A percentile compares a stretch with the other conserved stretches of the same genome.
phyloP scores from a whole-genome alignment of 768 basidiomycete genomes.

The Antrodiella citrinella region DNA sequence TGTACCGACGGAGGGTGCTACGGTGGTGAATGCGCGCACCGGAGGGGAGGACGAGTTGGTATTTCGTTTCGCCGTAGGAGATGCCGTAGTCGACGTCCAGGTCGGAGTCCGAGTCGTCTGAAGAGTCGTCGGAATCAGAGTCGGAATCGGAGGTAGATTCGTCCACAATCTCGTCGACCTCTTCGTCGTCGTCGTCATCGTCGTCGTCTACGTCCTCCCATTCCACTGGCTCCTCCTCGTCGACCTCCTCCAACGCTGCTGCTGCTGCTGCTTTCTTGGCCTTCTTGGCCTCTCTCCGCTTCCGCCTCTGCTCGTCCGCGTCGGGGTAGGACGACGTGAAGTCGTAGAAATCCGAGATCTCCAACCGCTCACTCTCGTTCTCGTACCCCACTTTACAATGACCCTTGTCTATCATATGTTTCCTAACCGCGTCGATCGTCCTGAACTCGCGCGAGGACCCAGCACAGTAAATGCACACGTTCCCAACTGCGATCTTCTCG shows the following conservation, averaged over 20 bases:
- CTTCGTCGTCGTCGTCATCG: constrained; percentile 18
- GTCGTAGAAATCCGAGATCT: constrained; percentile 90
- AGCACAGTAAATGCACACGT: constrained; percentile 89
- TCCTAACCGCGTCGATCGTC: constrained; percentile 79
- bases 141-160: constrained; percentile 18
- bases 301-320: constrained; percentile 23
- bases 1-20: constrained; percentile 77
- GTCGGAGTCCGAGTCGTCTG: constrained; percentile 29
- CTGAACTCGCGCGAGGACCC: constrained; percentile 76
- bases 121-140: constrained; percentile 23
- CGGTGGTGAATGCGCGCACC: constrained; percentile 91
- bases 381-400: constrained; percentile 97
- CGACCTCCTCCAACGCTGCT: constrained; percentile 6
- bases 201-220: constrained; percentile 29
- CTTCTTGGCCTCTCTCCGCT: constrained; percentile 9
- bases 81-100: constrained; percentile 39
- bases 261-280: constrained; percentile 5
- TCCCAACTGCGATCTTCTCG: constrained; percentile 89
- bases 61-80: constrained; percentile 69
- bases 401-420: constrained; percentile 93
- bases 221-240: constrained; percentile 25
- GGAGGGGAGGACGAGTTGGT: constrained; percentile 89
- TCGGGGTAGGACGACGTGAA: constrained; percentile 75
- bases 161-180: constrained; percentile 23
- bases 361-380: constrained; percentile 67